Base-by-base conservation (phyloP, 2,329 filamentous ascomycete genomes). In the Fusarium tricinctum region DNA sequence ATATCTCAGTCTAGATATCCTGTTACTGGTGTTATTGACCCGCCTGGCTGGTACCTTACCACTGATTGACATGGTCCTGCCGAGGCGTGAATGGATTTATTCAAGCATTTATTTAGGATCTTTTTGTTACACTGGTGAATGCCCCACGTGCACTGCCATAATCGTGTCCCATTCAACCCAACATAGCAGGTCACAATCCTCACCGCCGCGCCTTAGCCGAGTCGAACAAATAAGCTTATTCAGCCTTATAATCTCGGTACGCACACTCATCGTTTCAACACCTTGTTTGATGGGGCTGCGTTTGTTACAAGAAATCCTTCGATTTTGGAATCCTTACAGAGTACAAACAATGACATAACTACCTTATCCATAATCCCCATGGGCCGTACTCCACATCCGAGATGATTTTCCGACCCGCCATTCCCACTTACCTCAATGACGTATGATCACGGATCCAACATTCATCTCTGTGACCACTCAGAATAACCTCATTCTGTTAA, bases 351-450 rank as follows among this genome's bases (percentile, higher is more conserved):
- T 32, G 20, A 17, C 33, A 38, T 17, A 38, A 5, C 33, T 38
- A n/a, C n/a, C n/a, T n/a, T n/a, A 35, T 17, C 15, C 7, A 6
- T 10, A 35, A 23, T 23, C 23, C 32, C 33, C 33, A 17, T 15
- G 14, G 17, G 7, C 33, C 33, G n/a, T 26, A 14, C 48, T 26
- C 38, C 42, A 35, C 59, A 39, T 60, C 66, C 62, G 66, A 69
- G 4, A 42, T 42, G 38, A 63, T 68, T 58, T 66, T 68, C 66
- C 66, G 66, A 6, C 22, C 66, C 61, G 48, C 35, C 35, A 38
- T 38, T 38, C 19, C 8, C 10, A 42, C 22, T 53, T 44, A 38
- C 56, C 20, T 39, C 32, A 60, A 55, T 62, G 58, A 62, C 57
- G 59, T 62, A 38, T n/a, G 15, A 19, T 10, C 35, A 33, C 5